These are phyloP conservation scores for Dioszegia aurantiaca DNA, from an alignment of 768 basidiomycete genomes.

Conservation along the genomic window DNA sequence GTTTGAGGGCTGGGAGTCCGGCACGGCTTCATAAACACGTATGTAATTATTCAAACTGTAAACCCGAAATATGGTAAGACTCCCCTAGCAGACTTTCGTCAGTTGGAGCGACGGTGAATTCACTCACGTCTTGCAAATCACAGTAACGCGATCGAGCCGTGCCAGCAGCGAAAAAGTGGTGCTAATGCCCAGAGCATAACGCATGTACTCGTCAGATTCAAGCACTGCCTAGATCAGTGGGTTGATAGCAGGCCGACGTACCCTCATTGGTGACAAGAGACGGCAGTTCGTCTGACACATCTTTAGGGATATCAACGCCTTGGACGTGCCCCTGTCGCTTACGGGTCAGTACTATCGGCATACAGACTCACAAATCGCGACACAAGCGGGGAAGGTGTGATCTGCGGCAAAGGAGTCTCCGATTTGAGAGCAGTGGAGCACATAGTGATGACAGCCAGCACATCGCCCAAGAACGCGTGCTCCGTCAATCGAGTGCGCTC, in stretches of 20 bases:
- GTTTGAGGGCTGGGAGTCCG: constrained; percentile 6
- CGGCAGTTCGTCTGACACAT: constrained; percentile 64
- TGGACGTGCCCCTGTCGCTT: constrained; percentile 6
- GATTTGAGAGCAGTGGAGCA: constrained; percentile 72
- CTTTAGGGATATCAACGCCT: constrained; percentile 1
- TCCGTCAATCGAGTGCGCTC: constrained; percentile 72
- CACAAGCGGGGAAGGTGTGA: constrained; percentile 68
- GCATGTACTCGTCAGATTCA: constrained; percentile 72
- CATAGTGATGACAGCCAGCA: constrained; percentile 81
- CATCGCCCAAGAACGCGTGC: constrained; percentile 76
- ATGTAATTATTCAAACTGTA: constrained; percentile 18
- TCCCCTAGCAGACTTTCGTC: constrained; percentile 65
- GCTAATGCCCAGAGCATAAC: constrained; percentile 54
- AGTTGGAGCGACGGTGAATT: not conserved
- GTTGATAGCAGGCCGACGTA: constrained; percentile 14
- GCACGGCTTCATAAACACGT: not conserved
- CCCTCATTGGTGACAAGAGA: constrained; percentile 64
- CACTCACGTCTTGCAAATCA: constrained; percentile 68
- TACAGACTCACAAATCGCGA: constrained; percentile 9
- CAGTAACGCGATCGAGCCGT: constrained; percentile 71
- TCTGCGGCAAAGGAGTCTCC: constrained; percentile 74
- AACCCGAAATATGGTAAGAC: constrained; percentile 67
- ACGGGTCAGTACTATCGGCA: constrained; percentile 19
- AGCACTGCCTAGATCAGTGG: constrained; percentile 55
- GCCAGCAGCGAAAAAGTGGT: constrained; percentile 57